Conservation (phyloP, 169 alveolate species). For the Ichthyophthirius multifiliis region DNA sequence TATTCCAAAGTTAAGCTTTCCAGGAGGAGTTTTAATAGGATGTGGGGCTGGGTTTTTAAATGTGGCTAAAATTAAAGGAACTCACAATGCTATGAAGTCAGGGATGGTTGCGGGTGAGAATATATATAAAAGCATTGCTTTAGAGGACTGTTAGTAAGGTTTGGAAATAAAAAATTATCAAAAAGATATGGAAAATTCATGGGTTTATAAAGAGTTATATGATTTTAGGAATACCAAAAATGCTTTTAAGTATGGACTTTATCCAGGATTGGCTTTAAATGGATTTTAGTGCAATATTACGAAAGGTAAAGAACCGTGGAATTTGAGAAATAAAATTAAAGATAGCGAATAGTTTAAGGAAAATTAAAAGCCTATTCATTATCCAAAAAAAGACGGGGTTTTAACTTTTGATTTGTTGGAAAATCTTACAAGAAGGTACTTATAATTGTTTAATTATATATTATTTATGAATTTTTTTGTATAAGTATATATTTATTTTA, state of each 20-base stretch:
- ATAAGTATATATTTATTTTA: no score
- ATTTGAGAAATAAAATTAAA: slow-evolving; percentile 33
- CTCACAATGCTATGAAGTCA: slow-evolving; percentile 82
- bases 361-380: slow-evolving; percentile 46
- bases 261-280: slow-evolving; percentile 60
- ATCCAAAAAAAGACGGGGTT: slow-evolving; percentile 87
- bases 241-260: slow-evolving; percentile 60
- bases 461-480: no score
- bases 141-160: slow-evolving; percentile 21
- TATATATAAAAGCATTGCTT: not conserved
- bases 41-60: slow-evolving; percentile 87
- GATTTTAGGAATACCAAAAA: slow-evolving; percentile 68
- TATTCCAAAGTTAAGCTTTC: slow-evolving; percentile 85
- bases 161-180: slow-evolving; percentile 63
- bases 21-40: slow-evolving; percentile 88
- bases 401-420: slow-evolving; percentile 82
- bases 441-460: not conserved
- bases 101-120: slow-evolving; percentile 88
- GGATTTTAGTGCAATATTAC: slow-evolving; percentile 42
- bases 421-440: slow-evolving; percentile 66
- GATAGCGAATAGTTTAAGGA: slow-evolving; percentile 72
- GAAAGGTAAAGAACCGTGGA: slow-evolving; percentile 80
- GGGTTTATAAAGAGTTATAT: slow-evolving; percentile 75
- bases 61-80: slow-evolving; percentile 83
- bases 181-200: slow-evolving; percentile 48